Evolutionary conservation across 192 early-diverging fungal genomes (phyloP).

Genomic region (Linnemannia elongata): DNA sequence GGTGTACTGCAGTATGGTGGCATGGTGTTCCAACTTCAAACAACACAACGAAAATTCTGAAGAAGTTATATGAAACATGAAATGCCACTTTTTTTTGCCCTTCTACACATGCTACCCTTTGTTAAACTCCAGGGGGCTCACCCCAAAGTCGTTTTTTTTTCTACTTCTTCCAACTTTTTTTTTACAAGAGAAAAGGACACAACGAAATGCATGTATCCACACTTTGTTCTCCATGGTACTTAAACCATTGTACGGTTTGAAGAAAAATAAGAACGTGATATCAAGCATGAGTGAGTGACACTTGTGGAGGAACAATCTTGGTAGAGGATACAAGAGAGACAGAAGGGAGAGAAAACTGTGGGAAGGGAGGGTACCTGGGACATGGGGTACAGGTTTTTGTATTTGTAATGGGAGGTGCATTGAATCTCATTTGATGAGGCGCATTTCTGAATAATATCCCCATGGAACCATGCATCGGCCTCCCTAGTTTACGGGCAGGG

Average conservation of each 20-base stretch:
- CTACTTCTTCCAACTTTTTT: neutral
- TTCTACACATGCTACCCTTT: neutral
- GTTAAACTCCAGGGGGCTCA: conserved; percentile 6
- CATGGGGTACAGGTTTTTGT: neutral
- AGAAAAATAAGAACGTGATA: neutral
- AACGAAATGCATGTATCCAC: neutral
- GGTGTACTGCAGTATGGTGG: too few species aligned
- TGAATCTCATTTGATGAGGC: neutral
- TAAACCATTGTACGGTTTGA: neutral
- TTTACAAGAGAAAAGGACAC: neutral
- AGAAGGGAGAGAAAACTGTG: neutral
- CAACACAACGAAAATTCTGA: too few species aligned
- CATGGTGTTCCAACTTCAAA: too few species aligned
- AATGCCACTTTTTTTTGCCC: too few species aligned
- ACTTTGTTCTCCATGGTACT: neutral
- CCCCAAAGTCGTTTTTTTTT: neutral
- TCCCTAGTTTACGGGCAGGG: neutral
- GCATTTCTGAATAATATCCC: neutral
- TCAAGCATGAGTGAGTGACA: neutral
- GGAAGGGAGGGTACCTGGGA: neutral
- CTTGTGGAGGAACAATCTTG: neutral
- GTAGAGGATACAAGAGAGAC: neutral
- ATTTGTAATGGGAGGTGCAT: neutral
- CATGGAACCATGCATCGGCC: neutral
- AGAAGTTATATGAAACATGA: too few species aligned